Evolutionary conservation across 352 stramenopile genomes (phyloP).

Genomic region (Pythium apleroticum): DNA sequence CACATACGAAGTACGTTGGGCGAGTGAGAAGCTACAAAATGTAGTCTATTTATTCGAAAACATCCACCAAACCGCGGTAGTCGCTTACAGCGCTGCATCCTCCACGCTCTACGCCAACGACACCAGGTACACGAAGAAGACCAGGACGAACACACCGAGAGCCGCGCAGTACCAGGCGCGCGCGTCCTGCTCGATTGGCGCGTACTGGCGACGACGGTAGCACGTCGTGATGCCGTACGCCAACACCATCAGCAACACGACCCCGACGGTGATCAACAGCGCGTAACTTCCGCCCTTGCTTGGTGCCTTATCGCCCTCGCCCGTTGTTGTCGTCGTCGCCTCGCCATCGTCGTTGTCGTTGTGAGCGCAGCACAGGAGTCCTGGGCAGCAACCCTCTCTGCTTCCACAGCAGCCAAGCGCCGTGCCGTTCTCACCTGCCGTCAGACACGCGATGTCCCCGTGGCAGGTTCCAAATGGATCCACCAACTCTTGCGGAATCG

Average conservation of each 20-base stretch:
- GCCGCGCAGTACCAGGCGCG: conserved; percentile 62
- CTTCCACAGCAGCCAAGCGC: conserved; percentile 33
- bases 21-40: background rate
- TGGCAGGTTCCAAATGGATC: conserved; percentile 21
- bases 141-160: conserved; percentile 55
- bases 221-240: conserved; percentile 49
- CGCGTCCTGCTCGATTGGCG: conserved; percentile 55
- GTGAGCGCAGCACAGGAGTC: conserved; percentile 35
- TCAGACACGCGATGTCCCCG: conserved; percentile 10
- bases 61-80: background rate
- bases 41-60: conserved; percentile 1
- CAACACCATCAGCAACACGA: conserved; percentile 39
- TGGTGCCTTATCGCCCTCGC: conserved; percentile 9
- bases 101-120: conserved; percentile 45
- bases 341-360: conserved; percentile 28
- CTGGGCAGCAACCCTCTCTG: conserved; percentile 31
- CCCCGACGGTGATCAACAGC: conserved; percentile 38
- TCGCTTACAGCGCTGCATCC: background rate
- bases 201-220: conserved; percentile 71
- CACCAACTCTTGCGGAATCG: background rate
- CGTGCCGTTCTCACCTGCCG: conserved; percentile 11
- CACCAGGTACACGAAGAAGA: conserved; percentile 73
- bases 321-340: conserved; percentile 24
- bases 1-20: no score
- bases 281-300: conserved; percentile 31